Evolutionary conservation across 306 rosid species (phyloP), one percentile per base, ranked within the genome.

Genomic region (Lathyrus tuberosus): DNA sequence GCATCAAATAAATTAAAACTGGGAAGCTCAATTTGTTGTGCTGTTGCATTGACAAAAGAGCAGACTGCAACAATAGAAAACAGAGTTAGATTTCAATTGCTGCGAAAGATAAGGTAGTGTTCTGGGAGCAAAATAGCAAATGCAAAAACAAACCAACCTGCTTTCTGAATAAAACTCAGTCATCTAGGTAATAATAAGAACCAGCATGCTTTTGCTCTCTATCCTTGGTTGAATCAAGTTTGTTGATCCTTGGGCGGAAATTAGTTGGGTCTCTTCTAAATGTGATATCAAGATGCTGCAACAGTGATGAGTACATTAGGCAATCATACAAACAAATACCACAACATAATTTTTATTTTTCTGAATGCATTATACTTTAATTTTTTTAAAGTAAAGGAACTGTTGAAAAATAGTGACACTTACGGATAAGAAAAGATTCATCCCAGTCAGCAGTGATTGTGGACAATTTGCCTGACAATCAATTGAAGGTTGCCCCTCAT

Each of bases 351-450:
- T 65, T 66, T 43, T 5, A 37, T 24, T 11, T 46, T 59, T 63
- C 4, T 16, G 49, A 13, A 38, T 10, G 35, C 20, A 61, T 16
- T 24, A 59, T 53, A 35, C 54, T 20, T 28, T 3, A 44, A 26
- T 3, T 26, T 26, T 26, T 26, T 26, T 3, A 0, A 26, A 37
- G 17, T 46, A 49, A 31, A 10, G 24, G 62, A 61, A 61, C 37
- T 17, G 7, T 10, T 54, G 28, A 28, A 47, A 69, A 40, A 48
- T 3, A 15, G 17, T 26, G 53, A 54, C 33, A 60, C 98, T 90
- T 83, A 93, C 98, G 10, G 98, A 94, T 83, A 94, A 81, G 88
- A 94, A 94, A 84, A 94, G 95, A 67, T 94, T 94, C 98, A 94
- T 94, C 73, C 98, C 98, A 9, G 86, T 81, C 88, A 94, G 76